Percentiles rank a stretch among this genome's conserved stretches.
phyloP scores from a whole-genome alignment of 768 basidiomycete species.

The Boletus pseudopeckii region DNA sequence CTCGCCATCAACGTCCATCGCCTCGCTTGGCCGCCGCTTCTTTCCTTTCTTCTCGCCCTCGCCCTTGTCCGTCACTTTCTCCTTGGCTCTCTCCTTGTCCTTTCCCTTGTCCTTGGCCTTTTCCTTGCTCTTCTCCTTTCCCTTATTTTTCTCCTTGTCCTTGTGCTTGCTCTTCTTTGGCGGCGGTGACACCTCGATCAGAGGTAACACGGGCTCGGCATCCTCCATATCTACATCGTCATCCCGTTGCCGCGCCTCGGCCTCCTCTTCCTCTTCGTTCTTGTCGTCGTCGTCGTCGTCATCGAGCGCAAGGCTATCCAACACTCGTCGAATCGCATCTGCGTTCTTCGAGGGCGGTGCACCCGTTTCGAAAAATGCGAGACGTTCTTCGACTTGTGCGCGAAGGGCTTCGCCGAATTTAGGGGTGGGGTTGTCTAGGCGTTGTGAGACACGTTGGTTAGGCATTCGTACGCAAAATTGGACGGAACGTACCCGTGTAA shows the following conservation, averaged over 20 bases:
- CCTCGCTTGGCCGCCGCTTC: slow-evolving; percentile 66
- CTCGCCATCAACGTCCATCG: slow-evolving; percentile 60
- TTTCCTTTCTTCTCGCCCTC: slow-evolving; percentile 40
- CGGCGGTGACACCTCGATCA: slow-evolving; percentile 52
- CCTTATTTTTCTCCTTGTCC: slow-evolving; percentile 32
- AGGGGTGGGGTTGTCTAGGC: slow-evolving; percentile 74
- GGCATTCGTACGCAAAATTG: neutral
- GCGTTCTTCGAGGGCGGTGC: slow-evolving; percentile 85
- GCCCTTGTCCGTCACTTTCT: neutral
- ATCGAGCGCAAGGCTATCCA: slow-evolving; percentile 73
- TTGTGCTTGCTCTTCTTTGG: slow-evolving; percentile 58
- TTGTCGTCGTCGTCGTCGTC: slow-evolving; percentile 55
- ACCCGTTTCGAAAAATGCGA: slow-evolving; percentile 92
- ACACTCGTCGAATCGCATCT: slow-evolving; percentile 86
- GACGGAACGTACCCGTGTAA: slow-evolving; percentile 60
- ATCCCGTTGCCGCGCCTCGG: slow-evolving; percentile 23
- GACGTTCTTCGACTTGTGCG: slow-evolving; percentile 91
- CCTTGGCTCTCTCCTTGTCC: neutral
- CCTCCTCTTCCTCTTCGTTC: slow-evolving; percentile 42
- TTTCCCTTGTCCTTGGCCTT: neutral
- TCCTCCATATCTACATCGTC: slow-evolving; percentile 44
- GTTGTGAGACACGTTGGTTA: neutral
- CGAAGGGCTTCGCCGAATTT: slow-evolving; percentile 95
- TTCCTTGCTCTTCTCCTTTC: slow-evolving; percentile 2
- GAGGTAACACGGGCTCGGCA: slow-evolving; percentile 49